Base-by-base conservation (phyloP, 2,329 filamentous ascomycete species). In the Plectosphaerella plurivora region DNA sequence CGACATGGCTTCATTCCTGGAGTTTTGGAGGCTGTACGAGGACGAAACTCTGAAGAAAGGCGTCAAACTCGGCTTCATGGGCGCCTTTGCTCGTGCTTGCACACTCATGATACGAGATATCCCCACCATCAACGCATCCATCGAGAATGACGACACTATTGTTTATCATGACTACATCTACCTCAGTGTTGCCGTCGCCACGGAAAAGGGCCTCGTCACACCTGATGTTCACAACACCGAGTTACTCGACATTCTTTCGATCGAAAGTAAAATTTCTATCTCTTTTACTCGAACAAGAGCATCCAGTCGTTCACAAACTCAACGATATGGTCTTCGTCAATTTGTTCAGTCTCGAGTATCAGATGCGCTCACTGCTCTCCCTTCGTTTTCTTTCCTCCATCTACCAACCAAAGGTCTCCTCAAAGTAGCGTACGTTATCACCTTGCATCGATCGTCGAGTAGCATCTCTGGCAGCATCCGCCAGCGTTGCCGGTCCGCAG, bases 31-130 rank as follows among this genome's bases (percentile, higher is more conserved):
- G 73, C 79, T 91, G 46, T 97, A 97, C 82, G 97, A 97, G 79
- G 93, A 97, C 55, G 92, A 96, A 54, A 78, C 97, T 20, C 78
- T 97, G 82, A 96, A 93, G 79, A 94, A 90, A 9, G 93, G 92
- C 45, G 88, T 97, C 53, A 99, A 97, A 79, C 87, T 99, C 51
- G 94, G 94, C n/a, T 99, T 97, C 78, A 97, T 99, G 93, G 94
- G 91, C 69, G 93, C 93, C 52, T 99, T 99, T 74, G 89, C 93
- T 4, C 89, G 88, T 58, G 94, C 94, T 47, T 89, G 84, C 62
- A 84, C 96, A 45, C 78, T 97, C 55, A 94, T 94, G 53, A 96
- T 97, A 89, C 89, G 88, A 65, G 92, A 97, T 58, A 78, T 97
- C n/a, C 94, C 92, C 14, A 87, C 87, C 2, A 90, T 97, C 63